Percentiles rank a stretch among this genome's conserved stretches.
Conservation (phyloP, 192 early-diverging fungal species). For the Podila clonocystis region DNA sequence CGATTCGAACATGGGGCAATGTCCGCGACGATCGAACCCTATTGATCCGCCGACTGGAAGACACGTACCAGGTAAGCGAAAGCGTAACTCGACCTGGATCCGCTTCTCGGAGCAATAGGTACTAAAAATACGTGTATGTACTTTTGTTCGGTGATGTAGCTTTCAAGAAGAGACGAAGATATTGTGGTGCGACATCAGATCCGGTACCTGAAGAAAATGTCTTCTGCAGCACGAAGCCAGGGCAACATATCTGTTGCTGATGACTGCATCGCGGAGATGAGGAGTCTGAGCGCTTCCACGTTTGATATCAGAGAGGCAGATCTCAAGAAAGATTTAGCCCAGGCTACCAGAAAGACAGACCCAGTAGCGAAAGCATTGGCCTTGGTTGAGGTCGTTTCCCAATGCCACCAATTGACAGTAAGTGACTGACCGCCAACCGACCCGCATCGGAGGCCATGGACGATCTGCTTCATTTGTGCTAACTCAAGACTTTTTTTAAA, state of each 20-base stretch:
- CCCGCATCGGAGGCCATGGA: too few relatives aligned
- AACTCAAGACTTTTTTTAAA: too few relatives aligned
- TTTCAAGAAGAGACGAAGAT: constrained; percentile 20
- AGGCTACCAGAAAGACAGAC: constrained; percentile 16
- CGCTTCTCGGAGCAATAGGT: background rate
- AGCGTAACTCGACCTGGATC: background rate
- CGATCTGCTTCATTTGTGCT: too few relatives aligned
- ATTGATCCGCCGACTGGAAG: constrained; percentile 57
- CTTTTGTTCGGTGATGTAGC: constrained; percentile 5
- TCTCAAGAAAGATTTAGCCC: constrained; percentile 30
- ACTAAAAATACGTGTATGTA: background rate
- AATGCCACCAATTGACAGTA: constrained; percentile 34
- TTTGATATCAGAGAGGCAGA: constrained; percentile 36
- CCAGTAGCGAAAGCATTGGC: constrained; percentile 10
- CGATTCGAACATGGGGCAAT: constrained; percentile 72
- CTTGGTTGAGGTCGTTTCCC: constrained; percentile 13
- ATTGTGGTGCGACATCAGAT: constrained; percentile 30
- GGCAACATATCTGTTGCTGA: constrained; percentile 66
- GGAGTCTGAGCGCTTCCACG: constrained; percentile 26
- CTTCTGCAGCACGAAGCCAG: constrained; percentile 69
- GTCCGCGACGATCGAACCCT: constrained; percentile 57
- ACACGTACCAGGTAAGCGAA: constrained; percentile 16
- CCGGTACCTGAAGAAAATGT: constrained; percentile 52
- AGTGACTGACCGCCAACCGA: background rate
- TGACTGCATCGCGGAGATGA: constrained; percentile 52